Percentiles rank a stretch among this genome's conserved stretches.
phyloP scores from a whole-genome alignment of 2,329 filamentous ascomycete species.

The Venturia pyrina region DNA sequence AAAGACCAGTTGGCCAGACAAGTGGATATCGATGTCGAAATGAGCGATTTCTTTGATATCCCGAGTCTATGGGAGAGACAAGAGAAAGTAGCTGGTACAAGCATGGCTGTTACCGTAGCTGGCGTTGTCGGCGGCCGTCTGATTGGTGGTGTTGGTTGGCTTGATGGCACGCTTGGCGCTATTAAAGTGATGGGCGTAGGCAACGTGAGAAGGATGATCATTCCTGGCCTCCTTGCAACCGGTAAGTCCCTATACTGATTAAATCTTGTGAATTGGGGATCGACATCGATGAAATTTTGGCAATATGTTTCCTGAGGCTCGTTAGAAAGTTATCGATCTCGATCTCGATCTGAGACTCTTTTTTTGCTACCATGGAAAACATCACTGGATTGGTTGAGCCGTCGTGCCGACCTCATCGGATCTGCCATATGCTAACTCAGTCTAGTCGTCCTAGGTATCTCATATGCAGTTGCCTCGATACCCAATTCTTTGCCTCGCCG shows the following conservation, averaged over 20 bases:
- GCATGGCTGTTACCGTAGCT: constrained; percentile 86
- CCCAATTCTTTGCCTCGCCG: constrained; percentile 81
- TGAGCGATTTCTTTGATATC: constrained; percentile 91
- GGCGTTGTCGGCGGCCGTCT: constrained; percentile 75
- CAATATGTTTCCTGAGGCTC: not conserved
- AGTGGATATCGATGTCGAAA: constrained; percentile 76
- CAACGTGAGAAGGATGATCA: constrained; percentile 67
- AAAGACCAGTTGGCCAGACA: constrained; percentile 73
- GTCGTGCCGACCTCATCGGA: too few species aligned
- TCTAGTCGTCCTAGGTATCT: constrained; percentile 60
- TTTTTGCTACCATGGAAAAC: too few species aligned
- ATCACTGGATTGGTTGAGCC: too few species aligned
- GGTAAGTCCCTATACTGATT: too few species aligned
- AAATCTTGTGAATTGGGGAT: too few species aligned
- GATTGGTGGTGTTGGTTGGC: constrained; percentile 76
- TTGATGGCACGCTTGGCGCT: constrained; percentile 76
- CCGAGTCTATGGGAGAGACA: constrained; percentile 74
- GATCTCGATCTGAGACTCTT: not conserved
- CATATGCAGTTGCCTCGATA: constrained; percentile 78
- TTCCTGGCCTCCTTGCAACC: constrained; percentile 70
- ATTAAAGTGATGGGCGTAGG: constrained; percentile 71
- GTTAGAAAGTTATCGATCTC: not conserved
- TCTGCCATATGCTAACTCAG: constrained; percentile 1
- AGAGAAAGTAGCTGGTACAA: constrained; percentile 88
- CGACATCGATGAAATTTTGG: not conserved